Percentiles rank a stretch among this genome's conserved stretches.
These are phyloP conservation scores for Trametes versicolor DNA, from an alignment of 1,284 basidiomycete genomes.

Conservation along the genomic window DNA sequence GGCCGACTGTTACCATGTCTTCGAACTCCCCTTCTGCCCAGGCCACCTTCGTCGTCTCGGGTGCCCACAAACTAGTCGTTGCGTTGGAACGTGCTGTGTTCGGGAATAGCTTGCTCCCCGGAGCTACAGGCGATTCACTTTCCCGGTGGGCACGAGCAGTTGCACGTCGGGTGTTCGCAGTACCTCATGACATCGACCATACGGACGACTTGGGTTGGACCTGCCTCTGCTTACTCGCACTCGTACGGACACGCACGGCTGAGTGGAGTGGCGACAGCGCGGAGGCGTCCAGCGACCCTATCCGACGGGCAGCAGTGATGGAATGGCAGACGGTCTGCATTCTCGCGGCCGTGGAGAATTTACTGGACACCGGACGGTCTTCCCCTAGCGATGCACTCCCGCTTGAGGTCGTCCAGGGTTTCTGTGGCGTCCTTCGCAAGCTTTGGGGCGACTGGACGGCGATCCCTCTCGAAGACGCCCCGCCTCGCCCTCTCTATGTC, in stretches of 20 bases:
- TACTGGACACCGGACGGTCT: constrained; percentile 43
- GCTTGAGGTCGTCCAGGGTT: constrained; percentile 19
- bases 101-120: neutral
- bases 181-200: constrained; percentile 1
- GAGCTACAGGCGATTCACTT: constrained; percentile 16
- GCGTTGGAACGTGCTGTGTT: constrained; percentile 12
- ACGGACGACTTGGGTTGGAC: constrained; percentile 36
- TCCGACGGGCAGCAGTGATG: constrained; percentile 28
- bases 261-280: constrained; percentile 13
- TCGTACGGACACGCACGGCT: constrained; percentile 29
- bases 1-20: too few species aligned
- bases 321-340: constrained; percentile 44
- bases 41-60: too few species aligned
- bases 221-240: constrained; percentile 38
- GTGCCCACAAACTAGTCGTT: neutral
- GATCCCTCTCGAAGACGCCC: constrained; percentile 28
- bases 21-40: neutral
- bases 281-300: constrained; percentile 4
- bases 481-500: constrained; percentile 40
- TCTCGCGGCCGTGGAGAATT: constrained; percentile 34
- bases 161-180: constrained; percentile 31
- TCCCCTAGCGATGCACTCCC: constrained; percentile 13
- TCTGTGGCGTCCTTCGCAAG: constrained; percentile 46
- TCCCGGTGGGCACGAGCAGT: constrained; percentile 33
- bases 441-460: constrained; percentile 55